These are phyloP conservation scores for Rhododendron griersonianum DNA, from an alignment of 148 eudicot species.

Conservation along the genomic window DNA sequence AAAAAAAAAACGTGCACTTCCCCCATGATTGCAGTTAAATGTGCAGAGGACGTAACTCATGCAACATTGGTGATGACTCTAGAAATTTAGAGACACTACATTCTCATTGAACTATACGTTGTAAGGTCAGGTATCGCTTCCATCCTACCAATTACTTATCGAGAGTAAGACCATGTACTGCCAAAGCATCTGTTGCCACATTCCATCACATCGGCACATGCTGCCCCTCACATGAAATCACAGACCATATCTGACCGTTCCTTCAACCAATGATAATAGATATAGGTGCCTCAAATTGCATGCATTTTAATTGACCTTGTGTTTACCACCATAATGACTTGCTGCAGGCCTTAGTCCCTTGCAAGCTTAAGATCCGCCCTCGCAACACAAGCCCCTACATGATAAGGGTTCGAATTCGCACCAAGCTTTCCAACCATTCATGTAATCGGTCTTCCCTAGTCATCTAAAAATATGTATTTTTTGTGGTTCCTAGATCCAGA, in stretches of 20 bases:
- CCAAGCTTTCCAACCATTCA: background rate
- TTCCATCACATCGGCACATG: background rate
- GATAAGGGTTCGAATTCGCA: background rate
- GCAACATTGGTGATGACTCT: background rate
- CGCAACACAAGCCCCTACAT: background rate
- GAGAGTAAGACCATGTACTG: background rate
- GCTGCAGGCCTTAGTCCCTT: background rate
- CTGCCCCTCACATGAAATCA: background rate
- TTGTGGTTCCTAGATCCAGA: background rate
- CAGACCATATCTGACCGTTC: background rate
- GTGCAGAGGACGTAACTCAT: background rate
- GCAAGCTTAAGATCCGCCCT: background rate
- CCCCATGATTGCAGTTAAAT: background rate
- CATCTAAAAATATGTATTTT: background rate
- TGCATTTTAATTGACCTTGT: background rate
- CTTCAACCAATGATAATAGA: background rate
- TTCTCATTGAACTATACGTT: background rate
- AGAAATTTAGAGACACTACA: background rate
- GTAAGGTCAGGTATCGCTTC: background rate
- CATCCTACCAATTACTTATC: background rate
- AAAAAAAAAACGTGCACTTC: background rate
- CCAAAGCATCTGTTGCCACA: background rate
- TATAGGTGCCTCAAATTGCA: background rate
- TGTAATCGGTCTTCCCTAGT: background rate
- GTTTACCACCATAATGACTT: background rate